Evolutionary conservation across 2,329 filamentous ascomycete species (phyloP).

Genomic region (Pseudogymnoascus sp.): DNA sequence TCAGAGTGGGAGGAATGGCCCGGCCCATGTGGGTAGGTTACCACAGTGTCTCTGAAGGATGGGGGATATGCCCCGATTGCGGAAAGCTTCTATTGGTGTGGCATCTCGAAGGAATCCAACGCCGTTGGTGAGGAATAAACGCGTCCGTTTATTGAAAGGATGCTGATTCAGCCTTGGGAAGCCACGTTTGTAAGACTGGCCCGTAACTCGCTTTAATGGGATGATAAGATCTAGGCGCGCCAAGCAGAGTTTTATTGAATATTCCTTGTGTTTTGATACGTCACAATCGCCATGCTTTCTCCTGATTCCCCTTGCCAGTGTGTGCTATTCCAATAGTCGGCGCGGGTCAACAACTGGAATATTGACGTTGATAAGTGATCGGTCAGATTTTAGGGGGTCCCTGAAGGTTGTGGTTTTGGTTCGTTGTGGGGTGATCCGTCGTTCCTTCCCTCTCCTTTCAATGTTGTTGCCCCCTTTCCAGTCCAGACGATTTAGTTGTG

Average conservation of each 20-base stretch:
- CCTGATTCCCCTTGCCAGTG: neutral
- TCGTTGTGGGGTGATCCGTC: neutral
- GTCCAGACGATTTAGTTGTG: neutral
- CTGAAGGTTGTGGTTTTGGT: neutral
- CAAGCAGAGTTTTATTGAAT: neutral
- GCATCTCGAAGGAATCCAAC: neutral
- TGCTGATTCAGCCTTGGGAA: neutral
- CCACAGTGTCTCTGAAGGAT: neutral
- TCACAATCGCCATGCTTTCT: neutral
- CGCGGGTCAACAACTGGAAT: too few relatives aligned
- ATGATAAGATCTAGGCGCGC: neutral
- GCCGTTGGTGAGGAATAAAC: constrained; percentile 3
- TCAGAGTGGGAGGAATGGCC: constrained; percentile 1
- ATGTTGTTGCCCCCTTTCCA: neutral
- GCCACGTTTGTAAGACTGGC: neutral
- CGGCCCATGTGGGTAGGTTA: constrained; percentile 6
- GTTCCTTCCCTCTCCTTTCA: neutral
- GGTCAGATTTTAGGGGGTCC: neutral
- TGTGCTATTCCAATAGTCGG: neutral
- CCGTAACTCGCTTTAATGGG: neutral
- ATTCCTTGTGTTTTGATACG: neutral
- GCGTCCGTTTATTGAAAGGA: neutral
- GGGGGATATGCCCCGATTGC: neutral
- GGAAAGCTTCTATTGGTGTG: neutral
- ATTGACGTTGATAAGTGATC: neutral